These are phyloP conservation scores for Trypethelium eluteriae DNA, from an alignment of 495 filamentous ascomycete species.

Conservation along the genomic window DNA sequence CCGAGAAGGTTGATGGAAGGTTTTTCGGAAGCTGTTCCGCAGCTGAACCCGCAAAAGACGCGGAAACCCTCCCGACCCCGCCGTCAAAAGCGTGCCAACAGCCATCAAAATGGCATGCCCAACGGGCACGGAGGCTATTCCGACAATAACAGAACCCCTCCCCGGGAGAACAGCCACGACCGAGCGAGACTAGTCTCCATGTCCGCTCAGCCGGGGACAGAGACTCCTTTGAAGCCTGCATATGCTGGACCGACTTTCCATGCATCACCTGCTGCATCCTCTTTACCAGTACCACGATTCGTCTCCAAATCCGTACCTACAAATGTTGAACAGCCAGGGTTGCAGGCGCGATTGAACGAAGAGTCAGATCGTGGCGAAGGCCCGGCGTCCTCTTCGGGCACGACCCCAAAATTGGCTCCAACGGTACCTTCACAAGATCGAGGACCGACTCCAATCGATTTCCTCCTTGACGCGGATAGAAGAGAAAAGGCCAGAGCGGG, in stretches of 20 bases:
- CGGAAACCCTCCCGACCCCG: background rate
- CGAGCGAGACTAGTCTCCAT: conserved; percentile 20
- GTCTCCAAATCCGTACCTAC: conserved; percentile 74
- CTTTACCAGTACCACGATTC: conserved; percentile 89
- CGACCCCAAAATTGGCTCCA: conserved; percentile 34
- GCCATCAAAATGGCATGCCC: background rate
- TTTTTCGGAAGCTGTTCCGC: conserved; percentile 7
- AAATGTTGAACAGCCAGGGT: conserved; percentile 38
- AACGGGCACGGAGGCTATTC: background rate
- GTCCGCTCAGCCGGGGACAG: conserved; percentile 30
- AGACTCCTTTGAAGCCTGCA: conserved; percentile 36
- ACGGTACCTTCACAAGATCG: conserved; percentile 35
- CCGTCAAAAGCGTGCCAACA: conserved; percentile 2
- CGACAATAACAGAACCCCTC: conserved; percentile 1
- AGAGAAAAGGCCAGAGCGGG: conserved; percentile 55
- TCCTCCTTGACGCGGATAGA: conserved; percentile 79
- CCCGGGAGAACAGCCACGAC: background rate
- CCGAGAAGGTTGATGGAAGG: background rate
- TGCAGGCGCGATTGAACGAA: conserved; percentile 41
- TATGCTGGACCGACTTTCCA: conserved; percentile 96
- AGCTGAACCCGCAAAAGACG: conserved; percentile 5
- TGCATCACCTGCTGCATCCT: conserved; percentile 83
- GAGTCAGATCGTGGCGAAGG: conserved; percentile 23
- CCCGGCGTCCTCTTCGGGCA: conserved; percentile 12
- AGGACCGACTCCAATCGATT: conserved; percentile 72